Base-by-base conservation (phyloP, 257 asterid species). In the Petunia secreta region DNA sequence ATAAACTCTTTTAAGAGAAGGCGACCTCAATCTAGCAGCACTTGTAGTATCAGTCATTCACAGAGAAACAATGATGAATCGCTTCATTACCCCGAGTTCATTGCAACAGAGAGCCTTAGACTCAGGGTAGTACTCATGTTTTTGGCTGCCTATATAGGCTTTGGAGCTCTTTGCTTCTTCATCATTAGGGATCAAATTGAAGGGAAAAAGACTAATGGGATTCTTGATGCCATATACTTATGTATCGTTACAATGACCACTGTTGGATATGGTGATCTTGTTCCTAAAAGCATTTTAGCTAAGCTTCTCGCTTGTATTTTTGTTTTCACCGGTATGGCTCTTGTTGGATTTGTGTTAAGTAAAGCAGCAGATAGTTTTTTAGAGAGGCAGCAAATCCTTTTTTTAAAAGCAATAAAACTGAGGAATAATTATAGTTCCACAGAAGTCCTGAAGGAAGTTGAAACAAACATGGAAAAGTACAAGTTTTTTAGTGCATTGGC, bases 201-300 rank as follows among this genome's bases (percentile, higher is more conserved):
- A 50, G 99, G 99, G n/a, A 84, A 68, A 46, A 93, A 92, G 78
- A 93, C 95, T 1, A 90, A 93, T 62, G 92, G 84, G 50, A 8
- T 92, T 62, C 86, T 95, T 8, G 99, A 95, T 63, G 88, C 97
- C 1, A n/a, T 95, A 34, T 95, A 95, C 71, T 86, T 95, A 63
- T 92, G 97, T 60, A 76, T 95, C 79, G 98, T 95, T 52, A 95
- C 98, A 4, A 95, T 94, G 98, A 95, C 98, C 10, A 93, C 98
- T 1, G 97, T 95, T 37, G 99, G 98, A 69, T 95, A 93, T 74
- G 97, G 98, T 8, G 98, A 93, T 83, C 93, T 93, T 15, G 94
- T 92, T 0, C 99, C 99, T 0, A 85, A 84, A 65, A 91, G 89
- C 87, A 80, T 78, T 8, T 34, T 77, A 43, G 78, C 97, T 0